Conservation (phyloP, 2,329 filamentous ascomycete genomes). For the Cephalotrichum gorgonifer region DNA sequence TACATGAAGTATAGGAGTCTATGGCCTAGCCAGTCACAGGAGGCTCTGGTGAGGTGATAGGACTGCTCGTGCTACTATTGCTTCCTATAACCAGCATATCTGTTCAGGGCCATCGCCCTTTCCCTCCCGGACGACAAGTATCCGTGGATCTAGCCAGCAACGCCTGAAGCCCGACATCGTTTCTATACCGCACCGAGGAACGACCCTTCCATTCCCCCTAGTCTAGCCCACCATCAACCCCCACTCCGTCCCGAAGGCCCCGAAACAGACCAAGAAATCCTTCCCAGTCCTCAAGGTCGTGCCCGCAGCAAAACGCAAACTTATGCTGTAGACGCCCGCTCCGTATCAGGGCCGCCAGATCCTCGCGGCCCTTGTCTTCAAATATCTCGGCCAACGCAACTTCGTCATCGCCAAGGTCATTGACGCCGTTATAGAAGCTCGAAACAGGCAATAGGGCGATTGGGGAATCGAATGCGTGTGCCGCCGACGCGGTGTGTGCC, state of each 20-base stretch:
- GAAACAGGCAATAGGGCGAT: conserved; percentile 23
- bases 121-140: too few relatives aligned
- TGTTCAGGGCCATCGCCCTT: too few relatives aligned
- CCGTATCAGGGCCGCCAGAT: conserved; percentile 11
- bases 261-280: not conserved
- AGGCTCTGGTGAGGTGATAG: too few relatives aligned
- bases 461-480: conserved; percentile 20
- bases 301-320: not conserved
- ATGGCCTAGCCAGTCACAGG: too few relatives aligned
- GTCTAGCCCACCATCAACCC: not conserved
- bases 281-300: not conserved
- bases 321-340: conserved; percentile 14
- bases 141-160: not conserved
- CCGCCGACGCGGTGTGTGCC: conserved; percentile 16
- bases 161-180: not conserved
- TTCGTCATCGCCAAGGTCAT: conserved; percentile 15
- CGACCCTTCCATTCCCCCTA: not conserved
- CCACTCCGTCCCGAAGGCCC: not conserved
- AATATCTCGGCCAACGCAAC: conserved; percentile 13
- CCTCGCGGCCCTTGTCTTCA: conserved; percentile 11
- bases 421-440: conserved; percentile 20
- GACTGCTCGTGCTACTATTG: too few relatives aligned
- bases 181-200: not conserved
- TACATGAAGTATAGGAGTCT: too few relatives aligned
- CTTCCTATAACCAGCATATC: too few relatives aligned